A percentile compares a stretch with the other conserved stretches of the same genome.
Conservation (phyloP, 345 rosid genomes). For the Kernera saxatilis region DNA sequence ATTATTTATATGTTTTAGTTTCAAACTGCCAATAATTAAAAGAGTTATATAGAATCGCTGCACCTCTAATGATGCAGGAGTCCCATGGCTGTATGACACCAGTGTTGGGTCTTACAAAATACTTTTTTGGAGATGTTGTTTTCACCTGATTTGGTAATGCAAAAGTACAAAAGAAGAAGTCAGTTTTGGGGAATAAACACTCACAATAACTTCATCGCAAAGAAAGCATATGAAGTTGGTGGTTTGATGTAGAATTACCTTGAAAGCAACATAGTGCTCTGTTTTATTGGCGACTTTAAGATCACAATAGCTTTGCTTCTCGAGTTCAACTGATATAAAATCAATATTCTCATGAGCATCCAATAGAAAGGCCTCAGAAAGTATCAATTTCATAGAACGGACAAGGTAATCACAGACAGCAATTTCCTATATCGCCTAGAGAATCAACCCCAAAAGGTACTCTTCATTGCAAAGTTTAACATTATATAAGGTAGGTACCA, state of each 20-base stretch:
- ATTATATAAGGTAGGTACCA: neutral
- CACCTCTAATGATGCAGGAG: slow-evolving; percentile 69
- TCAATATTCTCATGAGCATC: neutral
- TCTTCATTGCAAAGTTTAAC: neutral
- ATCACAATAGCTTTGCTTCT: slow-evolving; percentile 62
- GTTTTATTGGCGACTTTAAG: slow-evolving; percentile 71
- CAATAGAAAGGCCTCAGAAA: neutral
- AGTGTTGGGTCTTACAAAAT: slow-evolving; percentile 93
- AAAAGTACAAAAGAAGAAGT: neutral
- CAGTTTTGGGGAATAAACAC: neutral
- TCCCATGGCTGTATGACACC: slow-evolving; percentile 82
- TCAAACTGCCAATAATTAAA: neutral
- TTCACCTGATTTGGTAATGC: slow-evolving; percentile 53
- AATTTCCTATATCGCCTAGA: neutral
- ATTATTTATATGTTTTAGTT: neutral
- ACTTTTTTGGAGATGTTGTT: slow-evolving; percentile 96
- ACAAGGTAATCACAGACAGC: neutral
- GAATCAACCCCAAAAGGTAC: neutral
- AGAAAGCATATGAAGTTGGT: neutral
- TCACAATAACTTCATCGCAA: neutral
- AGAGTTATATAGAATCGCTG: neutral
- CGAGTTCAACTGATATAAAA: slow-evolving; percentile 56
- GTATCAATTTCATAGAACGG: neutral
- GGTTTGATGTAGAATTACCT: slow-evolving; percentile 36
- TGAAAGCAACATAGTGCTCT: slow-evolving; percentile 73